Conservation (phyloP, 2,329 filamentous ascomycete genomes). For the Pyricularia sp. region DNA sequence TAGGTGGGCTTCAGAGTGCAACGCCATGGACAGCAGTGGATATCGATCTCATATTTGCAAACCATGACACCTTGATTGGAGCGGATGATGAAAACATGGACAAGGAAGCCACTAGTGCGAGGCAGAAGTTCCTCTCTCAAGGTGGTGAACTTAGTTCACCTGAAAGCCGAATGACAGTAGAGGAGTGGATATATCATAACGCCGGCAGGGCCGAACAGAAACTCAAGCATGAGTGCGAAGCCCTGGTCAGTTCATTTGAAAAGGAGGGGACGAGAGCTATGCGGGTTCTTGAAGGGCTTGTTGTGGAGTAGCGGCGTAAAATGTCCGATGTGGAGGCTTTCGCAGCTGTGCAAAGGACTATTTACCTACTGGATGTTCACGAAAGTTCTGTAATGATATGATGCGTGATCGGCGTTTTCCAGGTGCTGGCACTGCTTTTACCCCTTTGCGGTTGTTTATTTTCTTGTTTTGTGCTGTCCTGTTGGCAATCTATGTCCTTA, state of each 20-base stretch:
- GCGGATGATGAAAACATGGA: constrained; percentile 27
- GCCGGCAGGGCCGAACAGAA: constrained; percentile 72
- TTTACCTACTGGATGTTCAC: background rate
- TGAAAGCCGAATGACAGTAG: constrained; percentile 85
- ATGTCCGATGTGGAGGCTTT: background rate
- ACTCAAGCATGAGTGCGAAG: constrained; percentile 72
- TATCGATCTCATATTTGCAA: constrained; percentile 58
- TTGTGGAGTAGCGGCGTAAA: constrained; percentile 31
- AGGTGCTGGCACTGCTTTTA: background rate
- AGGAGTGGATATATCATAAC: constrained; percentile 83
- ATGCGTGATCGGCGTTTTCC: background rate
- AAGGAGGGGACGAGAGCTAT: constrained; percentile 72
- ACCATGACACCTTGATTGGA: background rate
- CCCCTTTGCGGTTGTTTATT: background rate
- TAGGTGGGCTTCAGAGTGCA: constrained; percentile 46
- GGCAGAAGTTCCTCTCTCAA: constrained; percentile 34
- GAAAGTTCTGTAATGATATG: background rate
- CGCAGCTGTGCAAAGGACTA: background rate
- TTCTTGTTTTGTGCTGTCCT: background rate
- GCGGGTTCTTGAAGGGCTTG: constrained; percentile 64
- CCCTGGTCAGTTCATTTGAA: constrained; percentile 75
- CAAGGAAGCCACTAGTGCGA: constrained; percentile 37
- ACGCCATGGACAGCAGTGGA: constrained; percentile 66
- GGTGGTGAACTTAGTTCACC: constrained; percentile 57
- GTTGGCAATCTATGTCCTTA: background rate